Evolutionary conservation across 2,329 filamentous ascomycete species (phyloP), one percentile per base, ranked within the genome.

Genomic region (Sporothrix schenckii): DNA sequence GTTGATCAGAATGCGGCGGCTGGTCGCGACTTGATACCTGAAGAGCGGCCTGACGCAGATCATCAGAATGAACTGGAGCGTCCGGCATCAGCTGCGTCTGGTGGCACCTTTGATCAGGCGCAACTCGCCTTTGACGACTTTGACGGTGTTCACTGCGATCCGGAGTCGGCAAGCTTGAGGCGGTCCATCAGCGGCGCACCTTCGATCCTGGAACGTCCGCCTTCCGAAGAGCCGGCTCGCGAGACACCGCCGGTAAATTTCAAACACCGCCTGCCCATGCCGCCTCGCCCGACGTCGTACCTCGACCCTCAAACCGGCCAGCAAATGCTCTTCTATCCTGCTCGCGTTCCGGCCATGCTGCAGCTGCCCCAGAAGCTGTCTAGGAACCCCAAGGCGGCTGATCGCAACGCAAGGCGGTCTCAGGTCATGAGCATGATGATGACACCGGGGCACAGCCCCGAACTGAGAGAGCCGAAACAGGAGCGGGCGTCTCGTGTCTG

Each of bases 291-390:
- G 13, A 84, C 86, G 72, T 88, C 88, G 0, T 90, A 89, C 77
- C 80, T 87, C 76, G 84, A 89, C 76, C 87, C 88, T 1, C 83
- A 85, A 34, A 90, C 90, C 1, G 90, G 88, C 4, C 88, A 94
- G 74, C 84, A 89, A 75, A 97, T 98, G 92, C 88, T 97, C 11
- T 98, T 91, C 80, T 99, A 99, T 78, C 95, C 95, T 16, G 95
- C 95, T 3, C 94, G 93, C 0, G 95, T 99, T 2, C 95, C 95
- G 3, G 90, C 91, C 73, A 94, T 97, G 89, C 85, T 99, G 70
- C 98, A 97, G 76, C 82, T 99, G 14, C 95, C 95, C 0, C 93
- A 93, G 58, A 92, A 93, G 75, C 82, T 98, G 66, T 97, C 94
- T 0, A 92, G 90, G 75, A 86, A 89, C 68, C 88, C 91, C 10